Conservation (phyloP, 2,329 filamentous ascomycete species). For the Colletotrichum salicis region DNA sequence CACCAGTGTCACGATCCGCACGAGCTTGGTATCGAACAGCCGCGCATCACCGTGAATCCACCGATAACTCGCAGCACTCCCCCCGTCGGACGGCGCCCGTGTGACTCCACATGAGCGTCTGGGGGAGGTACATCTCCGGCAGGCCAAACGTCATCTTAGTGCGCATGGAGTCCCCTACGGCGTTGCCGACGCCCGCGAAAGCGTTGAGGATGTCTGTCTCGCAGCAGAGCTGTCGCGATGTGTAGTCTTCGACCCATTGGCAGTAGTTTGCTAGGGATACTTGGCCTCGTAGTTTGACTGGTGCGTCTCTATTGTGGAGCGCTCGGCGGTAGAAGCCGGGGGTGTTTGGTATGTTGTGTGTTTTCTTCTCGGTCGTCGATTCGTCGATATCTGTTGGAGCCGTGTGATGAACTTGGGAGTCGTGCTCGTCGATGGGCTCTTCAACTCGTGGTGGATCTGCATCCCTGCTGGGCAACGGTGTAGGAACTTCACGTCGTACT, state of each 20-base stretch:
- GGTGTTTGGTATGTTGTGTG: not conserved
- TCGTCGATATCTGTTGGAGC: not conserved
- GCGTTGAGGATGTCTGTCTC: slow-evolving; percentile 26
- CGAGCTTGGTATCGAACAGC: slow-evolving; percentile 10
- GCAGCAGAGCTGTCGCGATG: slow-evolving; percentile 40
- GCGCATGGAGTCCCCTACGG: slow-evolving; percentile 5
- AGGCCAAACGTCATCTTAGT: not conserved
- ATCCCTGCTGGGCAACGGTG: not conserved
- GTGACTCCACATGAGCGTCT: slow-evolving; percentile 26
- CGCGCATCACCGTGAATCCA: slow-evolving; percentile 3
- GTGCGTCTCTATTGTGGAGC: not conserved
- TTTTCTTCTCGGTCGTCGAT: not conserved
- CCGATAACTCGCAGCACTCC: not conserved
- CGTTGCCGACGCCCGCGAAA: slow-evolving; percentile 29
- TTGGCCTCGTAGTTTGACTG: not conserved
- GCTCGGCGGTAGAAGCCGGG: slow-evolving; percentile 15
- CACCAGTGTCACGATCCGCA: slow-evolving; percentile 16
- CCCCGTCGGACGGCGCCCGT: not conserved
- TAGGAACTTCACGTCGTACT: not conserved
- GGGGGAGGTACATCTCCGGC: slow-evolving; percentile 9
- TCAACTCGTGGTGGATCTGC: not conserved
- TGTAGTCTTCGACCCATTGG: slow-evolving; percentile 52
- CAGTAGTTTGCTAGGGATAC: slow-evolving; percentile 50
- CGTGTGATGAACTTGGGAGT: not conserved
- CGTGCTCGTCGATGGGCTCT: not conserved